These are phyloP conservation scores for Mycena kentingensis DNA, from an alignment of 768 basidiomycete species.

Conservation along the genomic window DNA sequence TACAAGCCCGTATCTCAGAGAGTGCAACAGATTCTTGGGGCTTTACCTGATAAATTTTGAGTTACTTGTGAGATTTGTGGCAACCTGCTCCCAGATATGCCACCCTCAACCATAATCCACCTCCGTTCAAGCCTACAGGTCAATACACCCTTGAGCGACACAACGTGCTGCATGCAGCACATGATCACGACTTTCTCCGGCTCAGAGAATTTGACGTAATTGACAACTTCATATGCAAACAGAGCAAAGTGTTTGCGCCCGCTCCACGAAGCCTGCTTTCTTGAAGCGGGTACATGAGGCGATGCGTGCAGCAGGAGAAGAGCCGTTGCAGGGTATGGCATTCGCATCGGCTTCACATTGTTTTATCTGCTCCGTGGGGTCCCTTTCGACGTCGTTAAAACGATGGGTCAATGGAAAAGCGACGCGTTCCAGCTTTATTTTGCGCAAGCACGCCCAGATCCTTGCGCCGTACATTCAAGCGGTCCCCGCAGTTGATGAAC, in stretches of 20 bases:
- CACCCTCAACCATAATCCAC: no score
- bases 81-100: no score
- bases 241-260: slow-evolving; percentile 15
- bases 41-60: no score
- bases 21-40: no score
- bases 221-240: no score
- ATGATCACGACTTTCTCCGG: no score
- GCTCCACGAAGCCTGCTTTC: slow-evolving; percentile 32
- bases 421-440: slow-evolving; percentile 33
- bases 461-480: slow-evolving; percentile 35
- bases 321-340: slow-evolving; percentile 27
- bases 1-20: no score
- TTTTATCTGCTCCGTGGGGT: slow-evolving; percentile 39
- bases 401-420: slow-evolving; percentile 35
- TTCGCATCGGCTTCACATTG: slow-evolving; percentile 34
- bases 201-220: no score
- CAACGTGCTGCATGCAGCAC: no score
- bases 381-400: slow-evolving; percentile 39
- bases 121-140: no score
- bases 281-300: slow-evolving; percentile 19
- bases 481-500: slow-evolving; percentile 12
- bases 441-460: slow-evolving; percentile 30
- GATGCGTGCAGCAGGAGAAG: slow-evolving; percentile 5
- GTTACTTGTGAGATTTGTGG: no score
- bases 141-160: no score